phyloP scores from a whole-genome alignment of 2,329 filamentous ascomycete species.

The Botrytis fabae region DNA sequence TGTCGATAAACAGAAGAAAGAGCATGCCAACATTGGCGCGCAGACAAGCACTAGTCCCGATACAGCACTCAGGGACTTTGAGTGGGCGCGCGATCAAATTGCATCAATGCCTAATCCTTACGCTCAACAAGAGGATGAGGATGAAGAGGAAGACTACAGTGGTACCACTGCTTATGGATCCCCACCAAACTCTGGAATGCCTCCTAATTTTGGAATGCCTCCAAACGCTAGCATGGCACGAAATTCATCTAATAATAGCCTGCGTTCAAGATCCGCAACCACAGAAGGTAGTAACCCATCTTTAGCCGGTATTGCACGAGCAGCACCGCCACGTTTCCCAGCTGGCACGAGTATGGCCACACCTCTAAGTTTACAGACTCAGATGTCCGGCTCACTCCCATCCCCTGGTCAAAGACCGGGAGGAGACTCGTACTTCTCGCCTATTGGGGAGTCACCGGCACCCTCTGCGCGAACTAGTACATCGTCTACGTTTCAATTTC shows the following conservation, averaged over 20 bases:
- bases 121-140: slow-evolving; percentile 61
- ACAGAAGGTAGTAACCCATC: slow-evolving; percentile 69
- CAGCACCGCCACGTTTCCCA: slow-evolving; percentile 71
- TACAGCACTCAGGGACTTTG: slow-evolving; percentile 62
- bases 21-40: slow-evolving; percentile 53
- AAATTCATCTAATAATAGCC: slow-evolving; percentile 71
- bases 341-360: slow-evolving; percentile 45
- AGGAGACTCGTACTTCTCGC: slow-evolving; percentile 88
- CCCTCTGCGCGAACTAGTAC: slow-evolving; percentile 62
- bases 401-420: slow-evolving; percentile 39
- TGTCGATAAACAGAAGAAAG: slow-evolving; percentile 74
- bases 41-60: slow-evolving; percentile 49
- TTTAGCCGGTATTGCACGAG: slow-evolving; percentile 56
- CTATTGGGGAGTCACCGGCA: slow-evolving; percentile 74
- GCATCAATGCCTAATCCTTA: slow-evolving; percentile 80
- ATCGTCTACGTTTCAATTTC: slow-evolving; percentile 56
- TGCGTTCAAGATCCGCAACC: slow-evolving; percentile 75
- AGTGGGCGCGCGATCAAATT: slow-evolving; percentile 71
- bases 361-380: slow-evolving; percentile 69
- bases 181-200: slow-evolving; percentile 43
- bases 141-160: slow-evolving; percentile 55
- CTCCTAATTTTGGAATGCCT: slow-evolving; percentile 15
- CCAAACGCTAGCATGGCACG: slow-evolving; percentile 58
- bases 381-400: slow-evolving; percentile 43
- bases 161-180: slow-evolving; percentile 40